Evolutionary conservation across 1,284 basidiomycete genomes (phyloP).

Genomic region (Kwoniella shivajii): DNA sequence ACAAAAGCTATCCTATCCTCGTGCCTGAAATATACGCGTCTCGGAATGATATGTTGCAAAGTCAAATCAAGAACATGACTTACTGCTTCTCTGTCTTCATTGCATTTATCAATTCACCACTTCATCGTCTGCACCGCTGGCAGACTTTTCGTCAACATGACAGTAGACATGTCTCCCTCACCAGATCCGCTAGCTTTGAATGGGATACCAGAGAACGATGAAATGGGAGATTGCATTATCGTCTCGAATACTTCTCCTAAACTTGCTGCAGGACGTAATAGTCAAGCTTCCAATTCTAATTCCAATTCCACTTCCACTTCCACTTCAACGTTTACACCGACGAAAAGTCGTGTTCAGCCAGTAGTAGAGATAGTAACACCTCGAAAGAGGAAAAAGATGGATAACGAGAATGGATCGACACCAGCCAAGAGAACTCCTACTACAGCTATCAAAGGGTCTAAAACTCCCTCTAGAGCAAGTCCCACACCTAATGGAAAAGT

Average conservation of each 20-base stretch:
- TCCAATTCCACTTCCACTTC: not conserved
- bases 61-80: no score
- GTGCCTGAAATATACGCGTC: no score
- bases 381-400: constrained; percentile 3
- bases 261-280: not conserved
- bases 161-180: not conserved
- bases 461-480: constrained; percentile 2
- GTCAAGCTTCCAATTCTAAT: no score
- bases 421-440: not conserved
- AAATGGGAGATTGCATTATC: constrained; percentile 11
- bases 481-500: constrained; percentile 21
- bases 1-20: no score
- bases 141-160: not conserved
- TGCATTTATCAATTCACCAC: not conserved
- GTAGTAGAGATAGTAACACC: constrained; percentile 11
- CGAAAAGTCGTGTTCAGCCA: not conserved
- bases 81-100: no score
- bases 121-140: not conserved
- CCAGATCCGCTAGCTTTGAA: constrained; percentile 20
- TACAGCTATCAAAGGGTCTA: not conserved
- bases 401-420: not conserved
- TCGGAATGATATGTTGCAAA: no score
- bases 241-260: constrained; percentile 12
- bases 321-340: not conserved
- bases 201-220: not conserved